These are phyloP conservation scores for Kodamaea sp. DNA, from an alignment of 1,139 yeast genomes.

Conservation along the genomic window DNA sequence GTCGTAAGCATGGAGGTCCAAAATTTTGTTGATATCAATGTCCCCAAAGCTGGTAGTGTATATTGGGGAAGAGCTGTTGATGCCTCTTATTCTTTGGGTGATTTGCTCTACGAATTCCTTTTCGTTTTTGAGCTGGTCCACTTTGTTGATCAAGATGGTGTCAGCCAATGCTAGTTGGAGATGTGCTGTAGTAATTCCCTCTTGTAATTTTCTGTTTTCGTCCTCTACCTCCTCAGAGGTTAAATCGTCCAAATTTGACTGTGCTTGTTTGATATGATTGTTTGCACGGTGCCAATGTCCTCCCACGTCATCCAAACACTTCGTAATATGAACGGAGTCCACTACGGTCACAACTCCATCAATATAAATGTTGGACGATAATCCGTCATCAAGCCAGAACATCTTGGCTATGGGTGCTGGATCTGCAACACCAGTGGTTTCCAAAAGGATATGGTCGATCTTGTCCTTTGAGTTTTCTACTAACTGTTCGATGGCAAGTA, in stretches of 20 bases:
- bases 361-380: slow-evolving; percentile 78
- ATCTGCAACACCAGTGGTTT: slow-evolving; percentile 97
- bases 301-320: slow-evolving; percentile 70
- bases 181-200: slow-evolving; percentile 79
- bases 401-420: slow-evolving; percentile 95
- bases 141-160: slow-evolving; percentile 72
- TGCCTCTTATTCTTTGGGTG: slow-evolving; percentile 45
- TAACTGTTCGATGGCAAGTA: slow-evolving; percentile 86
- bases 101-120: slow-evolving; percentile 25
- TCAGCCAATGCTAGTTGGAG: slow-evolving; percentile 92
- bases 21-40: slow-evolving; percentile 55
- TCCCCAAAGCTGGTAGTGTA: slow-evolving; percentile 73
- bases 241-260: slow-evolving; percentile 23
- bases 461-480: slow-evolving; percentile 69
- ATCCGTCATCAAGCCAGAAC: slow-evolving; percentile 96
- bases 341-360: slow-evolving; percentile 95
- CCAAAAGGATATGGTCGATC: slow-evolving; percentile 86
- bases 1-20: slow-evolving; percentile 84
- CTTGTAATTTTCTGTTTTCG: slow-evolving; percentile 31
- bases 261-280: slow-evolving; percentile 27
- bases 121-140: slow-evolving; percentile 47
- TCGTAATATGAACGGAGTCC: slow-evolving; percentile 70
- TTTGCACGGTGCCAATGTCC: slow-evolving; percentile 60
- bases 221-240: slow-evolving; percentile 36
- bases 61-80: slow-evolving; percentile 71